Percentiles rank a stretch among this genome's conserved stretches.
phyloP scores from a whole-genome alignment of 768 basidiomycete genomes.

The Boletus huronensis region DNA sequence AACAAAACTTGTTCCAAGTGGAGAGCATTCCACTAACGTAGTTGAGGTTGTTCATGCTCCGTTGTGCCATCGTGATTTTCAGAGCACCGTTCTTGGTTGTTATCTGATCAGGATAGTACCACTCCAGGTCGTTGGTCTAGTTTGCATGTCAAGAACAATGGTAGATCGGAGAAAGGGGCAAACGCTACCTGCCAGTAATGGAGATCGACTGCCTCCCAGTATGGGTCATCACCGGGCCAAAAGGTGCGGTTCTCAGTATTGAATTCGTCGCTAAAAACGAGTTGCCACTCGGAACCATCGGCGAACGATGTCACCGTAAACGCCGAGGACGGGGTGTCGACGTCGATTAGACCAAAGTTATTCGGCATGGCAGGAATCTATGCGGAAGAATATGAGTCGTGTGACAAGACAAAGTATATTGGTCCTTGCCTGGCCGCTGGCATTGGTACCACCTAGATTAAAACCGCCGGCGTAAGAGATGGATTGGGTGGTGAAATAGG shows the following conservation, averaged over 20 bases:
- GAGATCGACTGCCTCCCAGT: slow-evolving; percentile 81
- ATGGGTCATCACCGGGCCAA: slow-evolving; percentile 79
- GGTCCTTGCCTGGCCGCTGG: slow-evolving; percentile 58
- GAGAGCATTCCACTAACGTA: slow-evolving; percentile 71
- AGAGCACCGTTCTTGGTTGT: slow-evolving; percentile 73
- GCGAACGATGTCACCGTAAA: slow-evolving; percentile 50
- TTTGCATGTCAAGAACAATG: background rate
- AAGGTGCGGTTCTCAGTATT: slow-evolving; percentile 76
- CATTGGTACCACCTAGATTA: slow-evolving; percentile 75
- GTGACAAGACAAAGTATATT: background rate
- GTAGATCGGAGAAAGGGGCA: background rate
- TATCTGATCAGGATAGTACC: slow-evolving; percentile 82
- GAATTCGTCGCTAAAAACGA: slow-evolving; percentile 91
- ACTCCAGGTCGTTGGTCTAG: slow-evolving; percentile 75
- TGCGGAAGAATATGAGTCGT: background rate
- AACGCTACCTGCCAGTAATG: slow-evolving; percentile 66
- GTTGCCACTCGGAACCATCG: slow-evolving; percentile 52
- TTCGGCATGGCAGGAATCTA: slow-evolving; percentile 58
- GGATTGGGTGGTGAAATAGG: slow-evolving; percentile 46
- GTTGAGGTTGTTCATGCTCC: slow-evolving; percentile 63
- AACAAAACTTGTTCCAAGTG: slow-evolving; percentile 90
- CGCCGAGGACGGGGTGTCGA: slow-evolving; percentile 64
- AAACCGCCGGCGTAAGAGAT: slow-evolving; percentile 58
- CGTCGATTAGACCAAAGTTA: slow-evolving; percentile 72
- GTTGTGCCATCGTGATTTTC: slow-evolving; percentile 67